Evolutionary conservation across 2,329 filamentous ascomycete species (phyloP), one percentile per base, ranked within the genome.

Genomic region (Endocalyx cinctus): DNA sequence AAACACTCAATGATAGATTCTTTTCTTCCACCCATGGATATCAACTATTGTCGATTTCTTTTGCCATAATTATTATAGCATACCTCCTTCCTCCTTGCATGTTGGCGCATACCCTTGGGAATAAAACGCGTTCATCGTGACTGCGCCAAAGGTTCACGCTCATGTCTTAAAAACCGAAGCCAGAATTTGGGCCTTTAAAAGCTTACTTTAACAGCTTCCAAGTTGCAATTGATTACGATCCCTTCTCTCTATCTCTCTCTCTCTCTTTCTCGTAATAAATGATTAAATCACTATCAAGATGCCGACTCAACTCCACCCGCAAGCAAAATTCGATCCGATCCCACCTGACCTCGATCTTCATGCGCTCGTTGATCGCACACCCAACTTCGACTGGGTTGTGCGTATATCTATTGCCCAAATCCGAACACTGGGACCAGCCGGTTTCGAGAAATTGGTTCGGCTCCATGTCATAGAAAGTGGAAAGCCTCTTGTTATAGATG

Each of bases 261-360:
- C n/a, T n/a, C n/a, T n/a, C n/a, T n/a, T n/a, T n/a, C n/a, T n/a
- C n/a, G n/a, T n/a, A n/a, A n/a, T n/a, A n/a, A 11, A 26, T 1
- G 12, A 19, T 5, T 27, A 35, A 15, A 30, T 33, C 26, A 37
- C 31, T 34, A 36, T 40, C 50, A 72, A 52, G 17, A 95, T 95
- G 88, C 84, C 86, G 34, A 66, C 70, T 12, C 72, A 83, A 11
- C 69, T 82, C 38, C 80, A 89, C 50, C 87, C 87, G 1, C 82
- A 87, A 54, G 87, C 88, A 12, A 87, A 88, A 32, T 97, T 97
- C 59, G 87, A 94, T 58, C 89, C 90, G 2, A 85, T 97, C 29
- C 77, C 88, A 0, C 89, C 89, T 0, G 79, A 90, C 52, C 77
- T 97, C 37, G 83, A 97, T 54, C 69, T 97, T 12, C 66, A 77